phyloP scores from a whole-genome alignment of 2,329 filamentous ascomycete genomes.

The Penicillium janthinellum region DNA sequence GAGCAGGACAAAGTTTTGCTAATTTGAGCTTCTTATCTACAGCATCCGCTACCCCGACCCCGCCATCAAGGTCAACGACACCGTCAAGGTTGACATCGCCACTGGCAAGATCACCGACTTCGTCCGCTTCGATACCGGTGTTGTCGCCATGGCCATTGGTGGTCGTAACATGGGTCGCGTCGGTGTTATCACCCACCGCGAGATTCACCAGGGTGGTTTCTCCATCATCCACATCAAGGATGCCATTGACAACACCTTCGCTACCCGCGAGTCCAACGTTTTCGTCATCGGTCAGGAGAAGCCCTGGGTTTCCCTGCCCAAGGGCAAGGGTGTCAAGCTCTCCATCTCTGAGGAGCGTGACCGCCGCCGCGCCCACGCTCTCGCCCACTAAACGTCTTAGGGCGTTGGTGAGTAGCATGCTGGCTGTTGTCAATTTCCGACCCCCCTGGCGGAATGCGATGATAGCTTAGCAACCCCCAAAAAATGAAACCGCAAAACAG shows the following conservation, averaged over 20 bases:
- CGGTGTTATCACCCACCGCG: conserved; percentile 99
- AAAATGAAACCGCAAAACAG: conserved; percentile 32
- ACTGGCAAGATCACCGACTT: conserved; percentile 98
- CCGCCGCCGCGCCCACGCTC: conserved; percentile 76
- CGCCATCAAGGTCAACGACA: conserved; percentile 99
- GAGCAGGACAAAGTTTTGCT: conserved; percentile 34
- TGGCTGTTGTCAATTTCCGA: conserved; percentile 16
- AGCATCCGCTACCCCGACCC: conserved; percentile 99
- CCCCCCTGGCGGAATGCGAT: neutral
- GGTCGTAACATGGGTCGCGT: conserved; percentile 99
- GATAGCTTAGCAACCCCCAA: conserved; percentile 24
- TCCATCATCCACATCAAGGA: conserved; percentile 99
- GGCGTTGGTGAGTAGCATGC: conserved; percentile 25
- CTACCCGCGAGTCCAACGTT: conserved; percentile 98
- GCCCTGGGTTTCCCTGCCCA: conserved; percentile 98
- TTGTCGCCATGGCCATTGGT: conserved; percentile 97
- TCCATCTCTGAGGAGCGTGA: conserved; percentile 99
- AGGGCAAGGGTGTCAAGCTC: conserved; percentile 99
- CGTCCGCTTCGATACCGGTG: conserved; percentile 98
- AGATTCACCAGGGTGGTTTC: conserved; percentile 99
- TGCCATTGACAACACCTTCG: conserved; percentile 99
- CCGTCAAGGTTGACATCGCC: conserved; percentile 96
- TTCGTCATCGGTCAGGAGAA: conserved; percentile 99
- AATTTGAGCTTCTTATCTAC: conserved; percentile 34
- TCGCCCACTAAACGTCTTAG: conserved; percentile 52